These are phyloP conservation scores for Globisporangium middletonii DNA, from an alignment of 352 stramenopile species.

Conservation along the genomic window DNA sequence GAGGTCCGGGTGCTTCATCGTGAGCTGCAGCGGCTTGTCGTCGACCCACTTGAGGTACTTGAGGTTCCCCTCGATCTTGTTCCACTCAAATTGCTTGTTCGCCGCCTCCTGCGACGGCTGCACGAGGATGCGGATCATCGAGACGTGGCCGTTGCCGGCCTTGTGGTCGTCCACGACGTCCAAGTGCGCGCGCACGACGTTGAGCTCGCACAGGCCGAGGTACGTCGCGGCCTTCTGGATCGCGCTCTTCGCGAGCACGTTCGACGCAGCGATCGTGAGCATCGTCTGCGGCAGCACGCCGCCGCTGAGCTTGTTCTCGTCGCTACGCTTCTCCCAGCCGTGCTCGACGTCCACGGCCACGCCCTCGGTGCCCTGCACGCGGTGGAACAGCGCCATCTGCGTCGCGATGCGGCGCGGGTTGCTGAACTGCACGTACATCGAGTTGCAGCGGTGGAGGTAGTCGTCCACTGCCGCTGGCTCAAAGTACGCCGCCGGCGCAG, in stretches of 20 bases:
- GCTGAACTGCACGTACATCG: slow-evolving; percentile 81
- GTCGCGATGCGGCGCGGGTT: slow-evolving; percentile 64
- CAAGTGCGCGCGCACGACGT: slow-evolving; percentile 93
- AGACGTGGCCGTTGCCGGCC: slow-evolving; percentile 56
- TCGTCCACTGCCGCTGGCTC: slow-evolving; percentile 54
- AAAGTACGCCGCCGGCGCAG: slow-evolving; percentile 46
- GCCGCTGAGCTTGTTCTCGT: slow-evolving; percentile 79
- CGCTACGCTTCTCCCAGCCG: slow-evolving; percentile 70
- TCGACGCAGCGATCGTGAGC: slow-evolving; percentile 77
- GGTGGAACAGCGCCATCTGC: slow-evolving; percentile 66
- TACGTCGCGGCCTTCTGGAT: slow-evolving; percentile 83
- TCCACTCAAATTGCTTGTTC: slow-evolving; percentile 66
- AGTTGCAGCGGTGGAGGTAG: slow-evolving; percentile 67
- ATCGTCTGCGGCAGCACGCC: slow-evolving; percentile 63
- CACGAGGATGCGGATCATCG: slow-evolving; percentile 80
- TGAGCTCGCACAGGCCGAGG: slow-evolving; percentile 91
- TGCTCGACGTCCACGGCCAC: slow-evolving; percentile 76
- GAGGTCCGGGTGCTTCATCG: slow-evolving; percentile 85
- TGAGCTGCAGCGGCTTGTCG: slow-evolving; percentile 69
- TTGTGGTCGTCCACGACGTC: slow-evolving; percentile 91
- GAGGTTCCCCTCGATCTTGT: slow-evolving; percentile 82
- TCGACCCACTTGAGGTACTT: slow-evolving; percentile 88
- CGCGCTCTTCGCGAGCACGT: slow-evolving; percentile 77
- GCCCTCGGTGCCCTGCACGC: slow-evolving; percentile 64
- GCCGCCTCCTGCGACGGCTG: slow-evolving; percentile 53